Evolutionary conservation across 257 asterid species (phyloP), one percentile per base, ranked within the genome.

Genomic region (Solanum commersonii): DNA sequence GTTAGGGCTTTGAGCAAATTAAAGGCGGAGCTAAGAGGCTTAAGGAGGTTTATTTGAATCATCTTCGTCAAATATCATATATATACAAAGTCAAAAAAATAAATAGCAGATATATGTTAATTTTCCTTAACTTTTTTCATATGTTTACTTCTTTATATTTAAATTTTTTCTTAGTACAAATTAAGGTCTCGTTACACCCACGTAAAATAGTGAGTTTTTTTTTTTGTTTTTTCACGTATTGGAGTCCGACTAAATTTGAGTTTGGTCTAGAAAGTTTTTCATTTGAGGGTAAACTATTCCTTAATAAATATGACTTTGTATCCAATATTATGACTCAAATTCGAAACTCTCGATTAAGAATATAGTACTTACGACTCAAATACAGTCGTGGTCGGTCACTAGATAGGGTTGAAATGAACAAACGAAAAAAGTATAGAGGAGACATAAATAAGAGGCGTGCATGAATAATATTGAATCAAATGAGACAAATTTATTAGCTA

Each of bases 401-500:
- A 35, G 37, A 37, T 37, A 25, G 10, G 23, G 10, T 42, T 25
- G 16, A 29, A 65, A 40, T n/a, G 83, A 67, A 85, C 1, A 85
- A 27, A 2, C 5, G 42, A 40, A 1, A n/a, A 68, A 4, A 3
- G n/a, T 52, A 18, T 10, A 27, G 27, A 42, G 40, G 44, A 68
- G 49, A 70, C 60, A 27, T 3, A 59, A 59, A 86, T 29, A 34
- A 7, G 4, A 86, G 27, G 49, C 88, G 70, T 86, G 60, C 83
- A 85, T 70, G 33, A 31, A 86, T 44, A 29, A 3, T 72, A 63
- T 44, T 72, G 72, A 44, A 59, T 56, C 82, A 56, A 59, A 87
- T 60, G 59, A 79, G 59, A 77, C 86, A 87, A 87, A 23, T 27
- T 31, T 29, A 49, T 40, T 27, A 63, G 63, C 84, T 73, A 87